Conservation (phyloP, 768 basidiomycete species). For the Mycena floridula region DNA sequence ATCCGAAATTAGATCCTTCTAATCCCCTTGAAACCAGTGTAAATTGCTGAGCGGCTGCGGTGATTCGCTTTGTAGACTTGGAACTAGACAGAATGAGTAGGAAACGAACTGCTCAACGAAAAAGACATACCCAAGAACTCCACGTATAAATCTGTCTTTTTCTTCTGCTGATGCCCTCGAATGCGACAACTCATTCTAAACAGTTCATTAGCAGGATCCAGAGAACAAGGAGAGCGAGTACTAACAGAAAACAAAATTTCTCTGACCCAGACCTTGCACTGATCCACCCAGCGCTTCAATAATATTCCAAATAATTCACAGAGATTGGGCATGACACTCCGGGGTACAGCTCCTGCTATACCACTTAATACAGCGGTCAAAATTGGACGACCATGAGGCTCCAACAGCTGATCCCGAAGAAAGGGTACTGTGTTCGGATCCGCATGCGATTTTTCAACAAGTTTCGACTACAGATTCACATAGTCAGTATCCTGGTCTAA, state of each 20-base stretch:
- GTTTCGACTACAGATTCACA: too few species aligned
- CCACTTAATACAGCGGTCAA: constrained; percentile 72
- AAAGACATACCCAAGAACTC: constrained; percentile 50
- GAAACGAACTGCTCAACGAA: not conserved
- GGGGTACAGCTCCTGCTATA: constrained; percentile 79
- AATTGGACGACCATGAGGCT: constrained; percentile 64
- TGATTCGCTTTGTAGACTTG: constrained; percentile 63
- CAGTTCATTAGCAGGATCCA: not conserved
- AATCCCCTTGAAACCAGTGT: constrained; percentile 78
- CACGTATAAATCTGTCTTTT: constrained; percentile 74
- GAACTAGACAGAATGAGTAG: constrained; percentile 36
- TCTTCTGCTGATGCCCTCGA: constrained; percentile 69
- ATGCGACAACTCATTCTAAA: constrained; percentile 65
- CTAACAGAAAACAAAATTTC: constrained; percentile 63
- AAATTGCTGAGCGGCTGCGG: constrained; percentile 86
- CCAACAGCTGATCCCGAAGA: too few species aligned
- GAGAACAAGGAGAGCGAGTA: constrained; percentile 6
- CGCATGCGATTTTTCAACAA: too few species aligned
- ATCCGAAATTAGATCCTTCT: constrained; percentile 83
- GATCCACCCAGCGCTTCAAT: constrained; percentile 46
- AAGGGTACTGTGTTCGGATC: too few species aligned
- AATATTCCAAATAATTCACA: constrained; percentile 75
- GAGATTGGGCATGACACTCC: constrained; percentile 78
- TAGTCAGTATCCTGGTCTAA: too few species aligned
- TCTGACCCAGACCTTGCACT: constrained; percentile 64